Conservation (phyloP, 2,329 filamentous ascomycete genomes). For the Calonectria hongkongensis region DNA sequence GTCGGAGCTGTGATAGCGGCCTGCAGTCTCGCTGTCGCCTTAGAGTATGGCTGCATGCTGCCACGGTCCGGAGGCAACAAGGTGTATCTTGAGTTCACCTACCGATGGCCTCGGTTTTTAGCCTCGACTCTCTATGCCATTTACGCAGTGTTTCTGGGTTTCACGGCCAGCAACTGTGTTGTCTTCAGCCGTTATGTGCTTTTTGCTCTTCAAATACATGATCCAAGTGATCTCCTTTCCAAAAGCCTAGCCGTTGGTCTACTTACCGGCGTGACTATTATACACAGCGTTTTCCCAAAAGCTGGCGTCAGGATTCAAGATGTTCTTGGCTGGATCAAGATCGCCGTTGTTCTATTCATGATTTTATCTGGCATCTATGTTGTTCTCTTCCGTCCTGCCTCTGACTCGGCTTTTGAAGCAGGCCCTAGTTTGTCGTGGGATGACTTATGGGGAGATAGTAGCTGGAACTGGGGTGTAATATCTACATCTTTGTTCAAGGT, state of each 20-base stretch:
- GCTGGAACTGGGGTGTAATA: slow-evolving; percentile 82
- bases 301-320: slow-evolving; percentile 77
- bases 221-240: slow-evolving; percentile 69
- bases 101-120: slow-evolving; percentile 77
- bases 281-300: slow-evolving; percentile 76
- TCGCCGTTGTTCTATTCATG: slow-evolving; percentile 77
- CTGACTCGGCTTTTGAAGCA: slow-evolving; percentile 33
- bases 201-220: slow-evolving; percentile 72
- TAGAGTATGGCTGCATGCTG: slow-evolving; percentile 83
- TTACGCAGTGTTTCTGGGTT: slow-evolving; percentile 78
- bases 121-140: slow-evolving; percentile 78
- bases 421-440: slow-evolving; percentile 65
- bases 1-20: slow-evolving; percentile 77
- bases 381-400: slow-evolving; percentile 66
- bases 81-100: slow-evolving; percentile 83
- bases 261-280: slow-evolving; percentile 73
- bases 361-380: slow-evolving; percentile 76
- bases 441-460: slow-evolving; percentile 77
- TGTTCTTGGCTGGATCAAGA: slow-evolving; percentile 77
- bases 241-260: slow-evolving; percentile 75
- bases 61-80: slow-evolving; percentile 81
- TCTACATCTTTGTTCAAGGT: slow-evolving; percentile 81
- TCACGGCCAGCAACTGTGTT: slow-evolving; percentile 82
- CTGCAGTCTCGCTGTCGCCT: slow-evolving; percentile 75
- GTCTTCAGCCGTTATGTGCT: slow-evolving; percentile 80